A percentile compares a stretch with the other conserved stretches of the same genome.
phyloP scores from a whole-genome alignment of 306 rosid species.

The Arachis stenosperma region DNA sequence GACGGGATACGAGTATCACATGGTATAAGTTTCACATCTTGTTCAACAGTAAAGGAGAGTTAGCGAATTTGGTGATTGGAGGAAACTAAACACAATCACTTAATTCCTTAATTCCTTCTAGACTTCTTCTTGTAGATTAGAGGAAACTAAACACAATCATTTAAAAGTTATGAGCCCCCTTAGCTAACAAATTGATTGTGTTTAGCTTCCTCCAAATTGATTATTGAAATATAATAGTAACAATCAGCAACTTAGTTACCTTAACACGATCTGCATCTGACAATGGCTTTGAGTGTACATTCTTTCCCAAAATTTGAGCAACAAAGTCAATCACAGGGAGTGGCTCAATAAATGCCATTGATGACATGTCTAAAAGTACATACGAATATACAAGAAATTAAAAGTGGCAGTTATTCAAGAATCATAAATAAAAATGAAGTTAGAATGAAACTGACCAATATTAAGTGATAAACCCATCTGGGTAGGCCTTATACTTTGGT shows the following conservation, averaged over 20 bases:
- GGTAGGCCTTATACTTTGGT: slow-evolving; percentile 56
- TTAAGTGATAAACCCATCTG: slow-evolving; percentile 57
- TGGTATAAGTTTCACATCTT: too few species aligned
- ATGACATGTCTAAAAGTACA: slow-evolving; percentile 49
- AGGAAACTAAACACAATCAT: too few species aligned
- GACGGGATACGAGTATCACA: too few species aligned
- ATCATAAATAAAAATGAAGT: not conserved
- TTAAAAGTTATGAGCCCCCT: too few species aligned
- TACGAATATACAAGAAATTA: not conserved
- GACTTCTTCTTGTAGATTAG: too few species aligned
- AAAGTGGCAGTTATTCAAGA: not conserved
- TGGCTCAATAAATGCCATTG: slow-evolving; percentile 57
- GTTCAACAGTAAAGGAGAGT: too few species aligned
- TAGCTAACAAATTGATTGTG: too few species aligned
- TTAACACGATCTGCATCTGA: slow-evolving; percentile 55
- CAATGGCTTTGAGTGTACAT: slow-evolving; percentile 46
- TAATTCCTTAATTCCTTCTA: too few species aligned
- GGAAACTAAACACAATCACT: too few species aligned
- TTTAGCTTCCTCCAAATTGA: not conserved
- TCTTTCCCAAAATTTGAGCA: slow-evolving; percentile 55
- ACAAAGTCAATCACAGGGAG: slow-evolving; percentile 57
- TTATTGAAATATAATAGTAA: not conserved
- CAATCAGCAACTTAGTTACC: slow-evolving; percentile 26
- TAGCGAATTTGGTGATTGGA: too few species aligned
- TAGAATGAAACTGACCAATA: slow-evolving; percentile 40